Evolutionary conservation across 345 rosid genomes (phyloP).

Genomic region (Cardiospermum halicacabum): DNA sequence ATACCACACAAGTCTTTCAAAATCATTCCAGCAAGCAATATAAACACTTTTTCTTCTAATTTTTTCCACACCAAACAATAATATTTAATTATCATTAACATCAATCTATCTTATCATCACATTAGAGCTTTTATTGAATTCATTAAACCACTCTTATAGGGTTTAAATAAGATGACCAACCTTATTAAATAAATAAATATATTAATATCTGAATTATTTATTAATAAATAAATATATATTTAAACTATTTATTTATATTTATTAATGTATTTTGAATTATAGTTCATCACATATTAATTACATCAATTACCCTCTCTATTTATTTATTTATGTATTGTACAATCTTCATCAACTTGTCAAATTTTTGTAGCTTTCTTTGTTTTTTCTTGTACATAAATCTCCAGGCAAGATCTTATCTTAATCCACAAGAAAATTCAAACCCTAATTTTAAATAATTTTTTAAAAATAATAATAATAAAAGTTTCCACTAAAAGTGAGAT

Average conservation of each 20-base stretch:
- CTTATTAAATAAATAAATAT: too few relatives aligned
- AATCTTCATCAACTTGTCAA: conserved; percentile 11
- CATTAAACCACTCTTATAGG: too few relatives aligned
- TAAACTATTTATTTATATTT: too few relatives aligned
- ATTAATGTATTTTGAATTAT: too few relatives aligned
- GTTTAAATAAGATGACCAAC: too few relatives aligned
- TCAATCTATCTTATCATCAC: not conserved
- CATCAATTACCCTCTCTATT: too few relatives aligned
- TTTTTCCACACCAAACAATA: conserved; percentile 6
- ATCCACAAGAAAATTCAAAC: not conserved
- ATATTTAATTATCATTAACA: not conserved
- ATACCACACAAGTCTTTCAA: not conserved
- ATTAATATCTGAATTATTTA: too few relatives aligned
- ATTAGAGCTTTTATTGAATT: not conserved
- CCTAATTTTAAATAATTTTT: too few relatives aligned
- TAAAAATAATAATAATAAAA: not conserved
- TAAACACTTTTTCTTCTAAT: not conserved
- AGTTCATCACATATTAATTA: too few relatives aligned
- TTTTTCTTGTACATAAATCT: conserved; percentile 11
- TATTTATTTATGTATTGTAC: too few relatives aligned
- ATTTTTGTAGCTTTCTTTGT: conserved; percentile 2
- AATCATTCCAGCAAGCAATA: not conserved
- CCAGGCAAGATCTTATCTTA: conserved; percentile 13
- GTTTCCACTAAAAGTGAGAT: not conserved
- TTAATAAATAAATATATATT: too few relatives aligned